Percentiles rank a stretch among this genome's conserved stretches.
Evolutionary conservation across 108 stramenopile genomes (phyloP).

Genomic region (Skeletonema costatum): DNA sequence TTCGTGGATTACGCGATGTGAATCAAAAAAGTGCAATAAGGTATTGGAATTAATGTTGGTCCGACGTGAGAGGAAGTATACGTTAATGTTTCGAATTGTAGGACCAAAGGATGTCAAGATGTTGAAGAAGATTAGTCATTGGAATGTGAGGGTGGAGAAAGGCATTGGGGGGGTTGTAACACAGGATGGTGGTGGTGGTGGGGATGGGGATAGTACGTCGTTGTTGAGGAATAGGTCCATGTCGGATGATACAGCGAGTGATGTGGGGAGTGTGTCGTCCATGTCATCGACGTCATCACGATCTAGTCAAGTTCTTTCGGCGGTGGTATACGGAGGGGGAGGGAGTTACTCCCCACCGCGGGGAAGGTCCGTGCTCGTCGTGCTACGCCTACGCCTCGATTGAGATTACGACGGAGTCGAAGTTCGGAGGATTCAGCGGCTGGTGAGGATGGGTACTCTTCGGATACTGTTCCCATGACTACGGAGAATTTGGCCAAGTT

Average conservation of each 20-base stretch:
- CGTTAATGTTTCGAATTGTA: conserved; percentile 76
- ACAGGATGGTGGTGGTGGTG: conserved; percentile 22
- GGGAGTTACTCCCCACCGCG: conserved; percentile 74
- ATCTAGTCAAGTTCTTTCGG: conserved; percentile 41
- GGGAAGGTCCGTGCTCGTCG: conserved; percentile 79
- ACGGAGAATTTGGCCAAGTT: conserved; percentile 69
- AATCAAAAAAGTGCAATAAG: conserved; percentile 86
- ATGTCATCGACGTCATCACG: conserved; percentile 32
- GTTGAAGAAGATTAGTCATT: conserved; percentile 68
- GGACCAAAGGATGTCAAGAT: conserved; percentile 56
- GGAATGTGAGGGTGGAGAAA: conserved; percentile 87
- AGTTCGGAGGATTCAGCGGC: conserved; percentile 32
- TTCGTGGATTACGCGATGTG: conserved; percentile 84
- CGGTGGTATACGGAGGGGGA: conserved; percentile 71
- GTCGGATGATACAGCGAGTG: conserved; percentile 15
- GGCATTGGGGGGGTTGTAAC: conserved; percentile 80
- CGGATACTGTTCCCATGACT: conserved; percentile 60
- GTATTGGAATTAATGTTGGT: conserved; percentile 85
- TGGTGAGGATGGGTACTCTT: conserved; percentile 78
- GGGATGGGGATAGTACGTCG: conserved; percentile 1
- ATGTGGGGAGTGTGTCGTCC: conserved; percentile 36
- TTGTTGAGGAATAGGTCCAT: conserved; percentile 8
- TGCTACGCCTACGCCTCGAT: conserved; percentile 79
- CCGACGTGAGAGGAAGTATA: conserved; percentile 75
- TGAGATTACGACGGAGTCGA: conserved; percentile 43